A percentile compares a stretch with the other conserved stretches of the same genome.
Evolutionary conservation across 2,329 filamentous ascomycete genomes (phyloP).

Genomic region (Trichoderma polysporum): DNA sequence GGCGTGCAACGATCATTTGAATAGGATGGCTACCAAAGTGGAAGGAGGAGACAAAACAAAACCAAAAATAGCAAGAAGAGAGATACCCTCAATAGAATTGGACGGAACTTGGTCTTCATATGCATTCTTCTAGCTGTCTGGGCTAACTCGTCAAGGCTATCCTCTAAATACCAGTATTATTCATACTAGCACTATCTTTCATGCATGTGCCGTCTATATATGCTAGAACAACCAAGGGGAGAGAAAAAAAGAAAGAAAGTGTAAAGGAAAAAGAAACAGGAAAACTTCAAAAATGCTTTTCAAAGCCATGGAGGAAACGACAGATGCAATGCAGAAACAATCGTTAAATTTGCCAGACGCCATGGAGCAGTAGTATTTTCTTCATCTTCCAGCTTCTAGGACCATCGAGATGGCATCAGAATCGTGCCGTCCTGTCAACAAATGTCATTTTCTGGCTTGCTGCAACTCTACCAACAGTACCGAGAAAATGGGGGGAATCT

Average conservation of each 20-base stretch:
- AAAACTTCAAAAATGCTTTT: constrained; percentile 4
- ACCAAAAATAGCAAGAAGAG: constrained; percentile 25
- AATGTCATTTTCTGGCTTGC: constrained; percentile 20
- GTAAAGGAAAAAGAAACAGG: neutral
- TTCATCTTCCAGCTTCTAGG: constrained; percentile 13
- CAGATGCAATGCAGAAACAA: constrained; percentile 21
- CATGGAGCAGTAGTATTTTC: constrained; percentile 10
- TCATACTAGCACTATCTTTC: neutral
- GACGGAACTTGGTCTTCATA: constrained; percentile 27
- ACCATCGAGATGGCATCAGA: constrained; percentile 16
- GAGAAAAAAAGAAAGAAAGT: neutral
- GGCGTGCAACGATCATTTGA: neutral
- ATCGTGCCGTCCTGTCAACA: constrained; percentile 17
- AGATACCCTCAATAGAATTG: constrained; percentile 32
- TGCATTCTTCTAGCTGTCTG: neutral
- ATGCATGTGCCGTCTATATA: constrained; percentile 1
- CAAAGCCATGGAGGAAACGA: constrained; percentile 18
- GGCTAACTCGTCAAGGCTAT: neutral
- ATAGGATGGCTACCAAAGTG: neutral
- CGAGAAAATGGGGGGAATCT: constrained; percentile 16
- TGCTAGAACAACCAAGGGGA: neutral
- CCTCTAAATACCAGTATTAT: neutral
- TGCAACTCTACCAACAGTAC: constrained; percentile 18
- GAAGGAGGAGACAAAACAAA: constrained; percentile 25
- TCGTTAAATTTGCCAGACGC: constrained; percentile 17